phyloP scores from a whole-genome alignment of 2,329 filamentous ascomycete species.

The Claviceps sp. region DNA sequence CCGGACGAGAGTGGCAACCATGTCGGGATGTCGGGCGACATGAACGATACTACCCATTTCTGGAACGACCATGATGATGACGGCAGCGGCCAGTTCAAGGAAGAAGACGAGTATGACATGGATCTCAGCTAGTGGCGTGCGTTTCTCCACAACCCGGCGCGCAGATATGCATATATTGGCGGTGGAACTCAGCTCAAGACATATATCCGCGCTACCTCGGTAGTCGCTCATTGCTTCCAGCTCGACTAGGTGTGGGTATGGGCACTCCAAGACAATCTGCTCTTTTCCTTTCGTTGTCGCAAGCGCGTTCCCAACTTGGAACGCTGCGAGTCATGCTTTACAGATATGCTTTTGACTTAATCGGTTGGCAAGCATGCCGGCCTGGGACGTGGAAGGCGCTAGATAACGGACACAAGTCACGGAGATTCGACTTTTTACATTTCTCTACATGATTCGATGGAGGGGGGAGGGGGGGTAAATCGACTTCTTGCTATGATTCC shows the following conservation, averaged over 20 bases:
- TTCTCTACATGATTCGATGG: no score
- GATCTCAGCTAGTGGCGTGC: slow-evolving; percentile 36
- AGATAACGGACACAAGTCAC: no score
- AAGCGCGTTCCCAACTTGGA: no score
- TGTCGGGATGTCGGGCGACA: slow-evolving; percentile 28
- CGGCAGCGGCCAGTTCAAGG: slow-evolving; percentile 69
- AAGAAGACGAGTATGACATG: slow-evolving; percentile 90
- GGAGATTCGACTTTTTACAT: no score
- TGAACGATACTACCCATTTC: slow-evolving; percentile 40
- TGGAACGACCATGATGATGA: slow-evolving; percentile 61
- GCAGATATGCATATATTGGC: slow-evolving; percentile 10
- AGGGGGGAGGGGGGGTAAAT: no score
- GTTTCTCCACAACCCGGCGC: slow-evolving; percentile 4
- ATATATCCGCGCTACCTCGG: not conserved
- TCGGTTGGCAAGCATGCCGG: not conserved
- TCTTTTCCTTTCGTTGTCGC: no score
- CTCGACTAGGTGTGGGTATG: not conserved
- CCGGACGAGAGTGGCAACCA: slow-evolving; percentile 25
- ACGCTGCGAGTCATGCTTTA: no score
- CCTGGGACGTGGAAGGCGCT: no score
- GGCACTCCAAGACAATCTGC: no score
- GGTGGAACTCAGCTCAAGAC: slow-evolving; percentile 1
- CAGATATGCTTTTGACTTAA: not conserved
- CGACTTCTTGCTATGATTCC: no score
- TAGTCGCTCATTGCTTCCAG: slow-evolving; percentile 2